phyloP scores from a whole-genome alignment of 2,329 filamentous ascomycete species.

The Nigrospora osmanthi region DNA sequence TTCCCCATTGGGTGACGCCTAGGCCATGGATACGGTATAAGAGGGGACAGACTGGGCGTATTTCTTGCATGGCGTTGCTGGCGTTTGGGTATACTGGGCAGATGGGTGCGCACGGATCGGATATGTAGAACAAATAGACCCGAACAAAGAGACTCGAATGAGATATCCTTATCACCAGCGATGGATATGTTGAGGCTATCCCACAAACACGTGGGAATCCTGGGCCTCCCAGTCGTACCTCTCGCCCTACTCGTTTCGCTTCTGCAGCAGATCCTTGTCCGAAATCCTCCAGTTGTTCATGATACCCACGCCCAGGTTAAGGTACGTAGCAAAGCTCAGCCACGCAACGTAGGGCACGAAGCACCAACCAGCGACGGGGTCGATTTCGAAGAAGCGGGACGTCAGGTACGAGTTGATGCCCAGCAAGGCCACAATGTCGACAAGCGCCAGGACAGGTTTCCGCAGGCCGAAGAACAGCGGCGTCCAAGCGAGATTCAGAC shows the following conservation, averaged over 20 bases:
- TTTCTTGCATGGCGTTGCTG: conserved; percentile 14
- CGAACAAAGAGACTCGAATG: too few relatives aligned
- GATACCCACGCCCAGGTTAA: conserved; percentile 62
- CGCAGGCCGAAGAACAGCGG: conserved; percentile 82
- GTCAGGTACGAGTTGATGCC: conserved; percentile 68
- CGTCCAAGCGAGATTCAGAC: conserved; percentile 82
- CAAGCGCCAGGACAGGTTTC: conserved; percentile 64
- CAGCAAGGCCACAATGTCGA: conserved; percentile 65
- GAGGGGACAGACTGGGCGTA: conserved; percentile 1
- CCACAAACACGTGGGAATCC: too few relatives aligned
- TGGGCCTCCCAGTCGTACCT: too few relatives aligned
- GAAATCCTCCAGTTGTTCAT: conserved; percentile 61
- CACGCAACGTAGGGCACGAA: conserved; percentile 79
- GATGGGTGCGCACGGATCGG: neutral
- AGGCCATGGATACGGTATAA: conserved; percentile 6
- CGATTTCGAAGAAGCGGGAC: conserved; percentile 68
- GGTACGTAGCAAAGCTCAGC: conserved; percentile 81
- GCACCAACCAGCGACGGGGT: conserved; percentile 63
- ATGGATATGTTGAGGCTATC: too few relatives aligned
- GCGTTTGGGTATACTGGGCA: conserved; percentile 20
- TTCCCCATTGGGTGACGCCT: conserved; percentile 39
- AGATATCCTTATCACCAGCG: neutral
- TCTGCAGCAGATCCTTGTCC: conserved; percentile 19
- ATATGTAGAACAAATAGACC: too few relatives aligned
- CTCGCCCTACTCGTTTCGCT: conserved; percentile 2